Evolutionary conservation across 805 yeast species (phyloP).

Genomic region (Metschnikowia proteae): DNA sequence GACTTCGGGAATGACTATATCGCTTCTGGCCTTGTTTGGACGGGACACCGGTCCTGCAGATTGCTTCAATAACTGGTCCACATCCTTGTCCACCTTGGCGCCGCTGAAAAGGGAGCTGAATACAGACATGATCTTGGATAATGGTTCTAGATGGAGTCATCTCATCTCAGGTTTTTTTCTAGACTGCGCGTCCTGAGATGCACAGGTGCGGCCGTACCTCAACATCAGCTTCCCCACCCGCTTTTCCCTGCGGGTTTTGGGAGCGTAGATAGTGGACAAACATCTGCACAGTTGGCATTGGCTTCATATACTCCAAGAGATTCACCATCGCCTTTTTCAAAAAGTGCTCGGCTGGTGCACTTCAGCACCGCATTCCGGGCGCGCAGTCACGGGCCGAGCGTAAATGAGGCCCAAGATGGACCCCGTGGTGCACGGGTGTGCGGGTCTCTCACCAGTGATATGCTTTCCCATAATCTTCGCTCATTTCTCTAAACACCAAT

Average conservation of each 20-base stretch:
- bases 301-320: too few relatives aligned
- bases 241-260: too few relatives aligned
- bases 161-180: constrained; percentile 12
- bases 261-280: too few relatives aligned
- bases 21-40: constrained; percentile 31
- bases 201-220: not conserved
- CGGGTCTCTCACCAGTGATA: constrained; percentile 5
- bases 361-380: not conserved
- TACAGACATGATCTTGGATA: constrained; percentile 27
- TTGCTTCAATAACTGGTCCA: constrained; percentile 29
- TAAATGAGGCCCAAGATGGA: not conserved
- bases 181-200: not conserved
- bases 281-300: too few relatives aligned
- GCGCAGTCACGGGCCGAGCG: constrained; percentile 3
- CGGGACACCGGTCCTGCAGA: constrained; percentile 47
- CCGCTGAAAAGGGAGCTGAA: constrained; percentile 34
- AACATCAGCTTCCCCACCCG: not conserved
- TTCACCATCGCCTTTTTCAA: too few relatives aligned
- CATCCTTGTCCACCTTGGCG: constrained; percentile 26
- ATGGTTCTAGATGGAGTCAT: not conserved
- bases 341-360: too few relatives aligned
- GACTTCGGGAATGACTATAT: constrained; percentile 12
- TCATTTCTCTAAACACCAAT: constrained; percentile 2
- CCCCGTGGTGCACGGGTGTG: not conserved
- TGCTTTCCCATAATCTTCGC: constrained; percentile 7